A percentile compares a stretch with the other conserved stretches of the same genome.
Evolutionary conservation across 2,329 filamentous ascomycete genomes (phyloP).

Genomic region (Mollisiaceae sp.): DNA sequence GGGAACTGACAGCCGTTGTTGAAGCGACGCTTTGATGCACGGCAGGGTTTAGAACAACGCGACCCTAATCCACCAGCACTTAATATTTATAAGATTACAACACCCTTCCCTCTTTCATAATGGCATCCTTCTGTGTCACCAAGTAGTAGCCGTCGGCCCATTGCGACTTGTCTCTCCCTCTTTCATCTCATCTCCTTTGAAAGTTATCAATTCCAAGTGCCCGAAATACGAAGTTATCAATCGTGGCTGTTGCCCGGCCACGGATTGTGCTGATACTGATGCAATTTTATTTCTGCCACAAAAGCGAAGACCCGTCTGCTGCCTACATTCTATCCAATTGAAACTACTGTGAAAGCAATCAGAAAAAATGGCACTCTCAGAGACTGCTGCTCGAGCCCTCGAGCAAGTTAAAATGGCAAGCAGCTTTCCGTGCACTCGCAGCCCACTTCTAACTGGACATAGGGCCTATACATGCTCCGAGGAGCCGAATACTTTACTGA

Average conservation of each 20-base stretch:
- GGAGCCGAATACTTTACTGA: conserved; percentile 40
- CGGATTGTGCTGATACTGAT: not conserved
- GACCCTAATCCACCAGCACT: not conserved
- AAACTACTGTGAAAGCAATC: not conserved
- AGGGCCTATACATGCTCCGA: conserved; percentile 37
- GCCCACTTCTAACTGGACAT: conserved; percentile 7
- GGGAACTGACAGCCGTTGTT: not conserved
- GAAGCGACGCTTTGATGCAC: not conserved
- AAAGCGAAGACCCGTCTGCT: not conserved
- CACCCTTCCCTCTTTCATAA: not conserved
- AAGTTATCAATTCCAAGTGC: not conserved
- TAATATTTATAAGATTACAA: not conserved
- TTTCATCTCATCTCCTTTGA: not conserved
- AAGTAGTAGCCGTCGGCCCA: not conserved
- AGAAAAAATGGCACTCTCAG: conserved; percentile 22
- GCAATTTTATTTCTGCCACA: not conserved
- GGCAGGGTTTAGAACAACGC: not conserved
- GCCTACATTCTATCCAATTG: not conserved
- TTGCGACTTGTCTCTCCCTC: not conserved
- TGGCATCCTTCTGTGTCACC: not conserved
- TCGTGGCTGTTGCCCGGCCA: conserved; percentile 1
- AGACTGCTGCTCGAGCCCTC: conserved; percentile 30
- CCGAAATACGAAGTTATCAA: conserved; percentile 2
- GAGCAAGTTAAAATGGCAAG: conserved; percentile 37
- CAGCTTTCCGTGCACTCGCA: not conserved